These are phyloP conservation scores for Rhododendron mucronatum DNA, from an alignment of 148 eudicot genomes.

Conservation along the genomic window DNA sequence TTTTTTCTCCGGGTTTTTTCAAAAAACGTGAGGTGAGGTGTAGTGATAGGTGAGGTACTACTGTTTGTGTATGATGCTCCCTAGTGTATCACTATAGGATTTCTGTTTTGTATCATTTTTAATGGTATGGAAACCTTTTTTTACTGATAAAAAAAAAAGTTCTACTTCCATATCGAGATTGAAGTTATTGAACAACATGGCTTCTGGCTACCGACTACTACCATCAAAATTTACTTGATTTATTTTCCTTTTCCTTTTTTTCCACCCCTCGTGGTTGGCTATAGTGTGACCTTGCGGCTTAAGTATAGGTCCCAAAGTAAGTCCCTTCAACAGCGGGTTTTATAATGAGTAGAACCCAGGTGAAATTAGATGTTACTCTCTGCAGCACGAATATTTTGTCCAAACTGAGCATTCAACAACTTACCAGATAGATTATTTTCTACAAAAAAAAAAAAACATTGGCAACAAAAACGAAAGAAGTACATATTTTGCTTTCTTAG, in stretches of 20 bases:
- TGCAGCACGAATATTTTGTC: not conserved
- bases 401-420: not conserved
- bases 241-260: not conserved
- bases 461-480: not conserved
- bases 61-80: too few relatives aligned
- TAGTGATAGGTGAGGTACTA: too few relatives aligned
- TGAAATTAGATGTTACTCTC: not conserved
- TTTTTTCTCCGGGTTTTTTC: too few relatives aligned
- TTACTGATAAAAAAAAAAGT: too few relatives aligned
- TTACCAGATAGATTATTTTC: not conserved
- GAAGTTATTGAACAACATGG: not conserved
- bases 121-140: too few relatives aligned
- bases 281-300: not conserved
- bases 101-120: too few relatives aligned
- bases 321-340: not conserved
- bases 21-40: too few relatives aligned
- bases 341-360: not conserved
- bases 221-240: not conserved
- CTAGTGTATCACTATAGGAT: too few relatives aligned
- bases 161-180: too few relatives aligned
- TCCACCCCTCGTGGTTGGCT: not conserved
- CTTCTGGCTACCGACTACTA: not conserved
- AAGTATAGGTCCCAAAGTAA: not conserved
- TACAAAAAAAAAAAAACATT: not conserved
- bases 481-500: not conserved